Conservation (phyloP, 495 filamentous ascomycete genomes). For the Talaromyces wortmannii region DNA sequence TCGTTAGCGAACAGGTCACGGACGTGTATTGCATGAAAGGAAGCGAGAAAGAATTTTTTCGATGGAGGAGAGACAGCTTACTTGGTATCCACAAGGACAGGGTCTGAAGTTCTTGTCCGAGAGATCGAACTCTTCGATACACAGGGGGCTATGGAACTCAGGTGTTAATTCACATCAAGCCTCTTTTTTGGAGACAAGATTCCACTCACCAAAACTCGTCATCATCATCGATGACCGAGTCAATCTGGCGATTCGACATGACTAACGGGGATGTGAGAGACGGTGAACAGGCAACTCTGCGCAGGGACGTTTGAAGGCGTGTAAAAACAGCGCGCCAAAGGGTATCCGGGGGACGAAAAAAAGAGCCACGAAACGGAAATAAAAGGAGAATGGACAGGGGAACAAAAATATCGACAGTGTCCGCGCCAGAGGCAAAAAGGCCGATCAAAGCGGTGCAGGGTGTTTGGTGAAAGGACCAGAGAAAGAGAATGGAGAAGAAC, state of each 20-base stretch:
- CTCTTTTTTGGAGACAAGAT: background rate
- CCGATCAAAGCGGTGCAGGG: background rate
- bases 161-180: constrained; percentile 8
- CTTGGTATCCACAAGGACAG: constrained; percentile 97
- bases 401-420: background rate
- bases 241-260: constrained; percentile 69
- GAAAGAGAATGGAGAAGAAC: background rate
- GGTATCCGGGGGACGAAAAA: background rate
- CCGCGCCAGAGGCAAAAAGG: background rate
- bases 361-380: background rate
- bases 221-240: constrained; percentile 95
- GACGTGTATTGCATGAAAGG: background rate
- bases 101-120: constrained; percentile 96
- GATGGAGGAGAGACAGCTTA: constrained; percentile 31
- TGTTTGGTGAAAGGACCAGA: background rate
- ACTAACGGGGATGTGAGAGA: constrained; percentile 17
- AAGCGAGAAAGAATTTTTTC: background rate
- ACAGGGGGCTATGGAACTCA: constrained; percentile 63
- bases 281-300: constrained; percentile 10
- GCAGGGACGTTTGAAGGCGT: background rate
- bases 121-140: constrained; percentile 97
- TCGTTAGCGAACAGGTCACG: constrained; percentile 5
- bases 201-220: constrained; percentile 78
- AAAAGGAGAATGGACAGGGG: background rate
- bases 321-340: constrained; percentile 6